Evolutionary conservation across 2,329 filamentous ascomycete species (phyloP), one percentile per base, ranked within the genome.

Genomic region (Colletotrichum karsti): DNA sequence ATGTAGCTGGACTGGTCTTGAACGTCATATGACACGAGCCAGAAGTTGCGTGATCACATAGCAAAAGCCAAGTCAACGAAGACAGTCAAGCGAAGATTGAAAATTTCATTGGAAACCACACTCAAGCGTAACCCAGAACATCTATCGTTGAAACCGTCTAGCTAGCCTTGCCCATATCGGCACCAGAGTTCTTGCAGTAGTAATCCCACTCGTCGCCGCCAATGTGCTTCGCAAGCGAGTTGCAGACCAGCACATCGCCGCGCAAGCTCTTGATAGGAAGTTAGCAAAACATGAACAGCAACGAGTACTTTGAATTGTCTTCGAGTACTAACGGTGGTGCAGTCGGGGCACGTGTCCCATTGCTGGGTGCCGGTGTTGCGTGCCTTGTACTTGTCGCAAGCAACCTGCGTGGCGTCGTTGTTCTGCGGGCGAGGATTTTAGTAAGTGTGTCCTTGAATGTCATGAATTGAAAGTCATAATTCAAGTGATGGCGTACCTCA

Each of bases 301-400:
- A 30, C 9, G 22, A 28, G 22, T 50, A 26, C 26, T 28, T 26
- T 50, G 24, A 13, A 28, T 26, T 22, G 13, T 28, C 22, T 50
- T n/a, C n/a, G 24, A 48, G 7, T 15, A n/a, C 41, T 59, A 15
- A 59, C 56, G 18, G 42, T 26, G 4, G 22, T 26, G 44, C 57
- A 60, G 20, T 60, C 57, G 15, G 44, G 44, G 57, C 33, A 60
- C 3, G 6, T 51, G n/a, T 60, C 57, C 57, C 57, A 51, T 13
- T 60, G 57, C 9, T 60, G n/a, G 22, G 7, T 60, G 35, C 57
- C 57, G 7, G 57, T 60, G 44, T 60, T 50, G 33, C 57, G 33
- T 10, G 24, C n/a, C 30, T n/a, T 30, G 57, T 60, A 53, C 15
- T 39, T 20, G 12, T 30, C 18, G 42, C 56, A 59, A n/a, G 56